Base-by-base conservation (phyloP, 2,329 filamentous ascomycete genomes). In the Thelonectria olida region DNA sequence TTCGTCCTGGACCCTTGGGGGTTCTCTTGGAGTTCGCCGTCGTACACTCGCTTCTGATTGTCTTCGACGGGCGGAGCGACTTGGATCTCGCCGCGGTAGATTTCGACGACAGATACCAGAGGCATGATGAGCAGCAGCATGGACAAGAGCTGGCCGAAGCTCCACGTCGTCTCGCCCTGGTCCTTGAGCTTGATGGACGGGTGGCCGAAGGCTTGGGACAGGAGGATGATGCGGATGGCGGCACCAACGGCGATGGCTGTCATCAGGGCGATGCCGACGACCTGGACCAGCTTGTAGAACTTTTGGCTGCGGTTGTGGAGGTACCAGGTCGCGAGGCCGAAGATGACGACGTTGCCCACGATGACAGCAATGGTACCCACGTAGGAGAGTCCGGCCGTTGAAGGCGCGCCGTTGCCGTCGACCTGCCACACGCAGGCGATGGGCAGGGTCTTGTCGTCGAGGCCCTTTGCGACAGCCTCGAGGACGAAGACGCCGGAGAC, bases 291-390 rank as follows among this genome's bases (percentile, higher is more conserved):
- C 65, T 82, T 85, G 70, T 88, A 83, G 76, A 85, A 89, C 25
- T 76, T 77, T 61, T 85, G 83, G 17, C 75, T 72, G 17, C 83
- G 81, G 62, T 79, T 82, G 69, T 91, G 88, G 36, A 91, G 77
- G 69, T 90, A 90, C 86, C 86, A 90, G 0, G 87, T 88, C 0
- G 85, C 84, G 1, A 89, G 74, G 2, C 75, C 76, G 66, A 90
- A 91, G 20, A 90, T 81, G 34, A 87, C 68, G 34, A 78, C 79
- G 68, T 90, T 88, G 4, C 82, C 84, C 0, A 78, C 84, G 41
- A 91, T 87, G 38, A 89, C 85, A 5, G 81, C 82, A 27, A 89
- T 85, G 2, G 88, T 91, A 2, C 86, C 88, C 1, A 83, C 79
- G 59, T 85, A 84, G 22, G 83, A 85, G 13, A 87, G 66, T 0